These are phyloP conservation scores for Mariannaea elegans DNA, from an alignment of 2,329 filamentous ascomycete species.

Conservation along the genomic window DNA sequence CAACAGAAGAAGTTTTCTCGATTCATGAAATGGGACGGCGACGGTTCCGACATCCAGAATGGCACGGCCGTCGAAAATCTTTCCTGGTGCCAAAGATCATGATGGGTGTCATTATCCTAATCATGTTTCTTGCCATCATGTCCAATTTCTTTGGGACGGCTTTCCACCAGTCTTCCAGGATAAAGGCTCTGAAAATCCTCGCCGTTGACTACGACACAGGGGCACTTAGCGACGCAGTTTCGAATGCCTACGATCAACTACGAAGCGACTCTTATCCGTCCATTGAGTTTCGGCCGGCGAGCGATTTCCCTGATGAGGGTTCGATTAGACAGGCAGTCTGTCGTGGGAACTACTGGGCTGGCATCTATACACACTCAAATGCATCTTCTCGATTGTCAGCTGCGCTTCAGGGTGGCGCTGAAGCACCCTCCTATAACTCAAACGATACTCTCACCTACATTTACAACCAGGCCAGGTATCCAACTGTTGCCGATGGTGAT, in stretches of 20 bases:
- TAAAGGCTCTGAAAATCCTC: conserved; percentile 39
- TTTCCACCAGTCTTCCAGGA: conserved; percentile 33
- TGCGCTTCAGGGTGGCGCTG: conserved; percentile 37
- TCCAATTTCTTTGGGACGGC: conserved; percentile 47
- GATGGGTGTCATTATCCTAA: conserved; percentile 28
- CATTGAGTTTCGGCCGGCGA: conserved; percentile 37
- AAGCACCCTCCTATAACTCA: conserved; percentile 42
- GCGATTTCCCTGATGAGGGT: conserved; percentile 36
- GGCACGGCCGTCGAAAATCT: conserved; percentile 24
- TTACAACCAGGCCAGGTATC: conserved; percentile 49
- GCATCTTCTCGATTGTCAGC: conserved; percentile 43
- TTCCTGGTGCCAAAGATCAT: conserved; percentile 27
- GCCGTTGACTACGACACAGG: conserved; percentile 45
- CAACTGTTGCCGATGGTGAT: conserved; percentile 40
- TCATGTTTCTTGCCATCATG: conserved; percentile 35
- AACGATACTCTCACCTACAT: conserved; percentile 45
- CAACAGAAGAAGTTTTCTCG: conserved; percentile 4
- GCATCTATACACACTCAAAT: conserved; percentile 43
- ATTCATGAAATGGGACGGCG: conserved; percentile 3
- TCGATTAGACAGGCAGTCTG: conserved; percentile 46
- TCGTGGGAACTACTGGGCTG: conserved; percentile 48
- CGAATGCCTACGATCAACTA: conserved; percentile 42
- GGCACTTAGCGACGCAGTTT: conserved; percentile 43
- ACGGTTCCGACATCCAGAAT: conserved; percentile 13
- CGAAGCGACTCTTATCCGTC: conserved; percentile 43